phyloP scores from a whole-genome alignment of 2,329 filamentous ascomycete species.

The Neoscytalidium dimidiatum region DNA sequence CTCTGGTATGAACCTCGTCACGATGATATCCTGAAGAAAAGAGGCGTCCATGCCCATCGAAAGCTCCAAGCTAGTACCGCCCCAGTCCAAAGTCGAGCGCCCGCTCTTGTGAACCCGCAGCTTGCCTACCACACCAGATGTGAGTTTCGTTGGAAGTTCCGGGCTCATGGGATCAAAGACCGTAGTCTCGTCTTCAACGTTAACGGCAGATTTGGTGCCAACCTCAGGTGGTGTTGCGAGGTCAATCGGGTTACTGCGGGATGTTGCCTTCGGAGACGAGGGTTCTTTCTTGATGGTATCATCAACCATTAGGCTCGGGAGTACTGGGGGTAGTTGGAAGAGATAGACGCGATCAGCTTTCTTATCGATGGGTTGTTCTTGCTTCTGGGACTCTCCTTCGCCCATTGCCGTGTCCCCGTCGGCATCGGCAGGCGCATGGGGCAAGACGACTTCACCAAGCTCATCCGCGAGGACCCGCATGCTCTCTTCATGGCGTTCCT shows the following conservation, averaged over 20 bases:
- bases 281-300: conserved; percentile 29
- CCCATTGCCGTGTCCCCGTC: conserved; percentile 46
- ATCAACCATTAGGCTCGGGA: conserved; percentile 55
- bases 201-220: conserved; percentile 26
- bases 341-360: conserved; percentile 60
- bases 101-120: conserved; percentile 64
- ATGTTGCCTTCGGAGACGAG: conserved; percentile 5
- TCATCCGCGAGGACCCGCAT: conserved; percentile 50
- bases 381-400: conserved; percentile 21
- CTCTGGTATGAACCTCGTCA: conserved; percentile 34
- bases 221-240: not conserved
- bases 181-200: conserved; percentile 32
- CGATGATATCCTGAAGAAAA: conserved; percentile 63
- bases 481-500: conserved; percentile 50
- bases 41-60: conserved; percentile 57
- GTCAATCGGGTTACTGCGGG: conserved; percentile 8
- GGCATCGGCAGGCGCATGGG: conserved; percentile 13
- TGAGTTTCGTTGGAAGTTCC: conserved; percentile 40
- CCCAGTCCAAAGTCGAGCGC: conserved; percentile 63
- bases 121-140: conserved; percentile 60
- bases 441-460: conserved; percentile 41
- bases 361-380: conserved; percentile 36
- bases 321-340: conserved; percentile 65
- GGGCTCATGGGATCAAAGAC: conserved; percentile 18
- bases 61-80: conserved; percentile 60